A percentile compares a stretch with the other conserved stretches of the same genome.
Evolutionary conservation across 202 grass and related monocot species (phyloP).

Genomic region (Schoenoplectus triqueter): DNA sequence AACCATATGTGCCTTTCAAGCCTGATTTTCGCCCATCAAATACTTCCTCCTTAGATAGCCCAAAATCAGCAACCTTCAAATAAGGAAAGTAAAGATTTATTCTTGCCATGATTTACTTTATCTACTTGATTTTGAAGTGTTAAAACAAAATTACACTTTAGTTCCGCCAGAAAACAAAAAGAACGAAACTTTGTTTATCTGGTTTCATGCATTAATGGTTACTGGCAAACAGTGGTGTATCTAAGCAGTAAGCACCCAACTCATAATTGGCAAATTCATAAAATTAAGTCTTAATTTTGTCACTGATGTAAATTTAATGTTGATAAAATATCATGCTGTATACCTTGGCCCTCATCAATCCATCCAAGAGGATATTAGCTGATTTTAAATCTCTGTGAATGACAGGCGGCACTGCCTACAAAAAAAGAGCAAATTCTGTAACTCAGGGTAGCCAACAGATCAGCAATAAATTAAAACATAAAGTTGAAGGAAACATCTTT

Average conservation of each 20-base stretch:
- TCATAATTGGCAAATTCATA: neutral
- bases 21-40: slow-evolving; percentile 85
- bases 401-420: slow-evolving; percentile 89
- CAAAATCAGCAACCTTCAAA: slow-evolving; percentile 91
- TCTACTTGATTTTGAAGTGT: neutral
- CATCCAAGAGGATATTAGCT: slow-evolving; percentile 95
- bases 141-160: neutral
- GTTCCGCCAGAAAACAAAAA: neutral
- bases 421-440: slow-evolving; percentile 22
- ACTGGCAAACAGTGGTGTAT: neutral
- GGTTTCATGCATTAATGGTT: neutral
- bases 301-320: slow-evolving; percentile 5
- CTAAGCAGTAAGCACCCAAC: too few species aligned
- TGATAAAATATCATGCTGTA: slow-evolving; percentile 14
- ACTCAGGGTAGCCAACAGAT: slow-evolving; percentile 22
- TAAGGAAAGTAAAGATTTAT: neutral
- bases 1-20: slow-evolving; percentile 96
- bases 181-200: neutral
- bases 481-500: neutral
- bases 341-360: slow-evolving; percentile 93
- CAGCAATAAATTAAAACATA: neutral
- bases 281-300: neutral
- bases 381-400: slow-evolving; percentile 97
- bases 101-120: neutral
- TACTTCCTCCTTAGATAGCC: slow-evolving; percentile 96